phyloP scores from a whole-genome alignment of 2,329 filamentous ascomycete genomes.

The Colletotrichum tofieldiae region DNA sequence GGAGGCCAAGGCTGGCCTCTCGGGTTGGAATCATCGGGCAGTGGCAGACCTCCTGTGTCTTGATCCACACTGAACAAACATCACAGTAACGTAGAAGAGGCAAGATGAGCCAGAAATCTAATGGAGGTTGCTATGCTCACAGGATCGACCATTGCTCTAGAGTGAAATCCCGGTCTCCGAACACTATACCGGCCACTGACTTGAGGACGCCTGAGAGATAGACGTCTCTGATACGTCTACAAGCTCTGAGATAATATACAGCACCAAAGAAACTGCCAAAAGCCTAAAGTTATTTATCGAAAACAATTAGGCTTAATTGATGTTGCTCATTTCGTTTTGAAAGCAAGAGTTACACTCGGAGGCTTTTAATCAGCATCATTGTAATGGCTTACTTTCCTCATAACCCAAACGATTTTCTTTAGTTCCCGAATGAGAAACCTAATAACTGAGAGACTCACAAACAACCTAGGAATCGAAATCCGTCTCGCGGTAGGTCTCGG shows the following conservation, averaged over 20 bases:
- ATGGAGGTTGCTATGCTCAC: background rate
- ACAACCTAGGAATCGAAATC: background rate
- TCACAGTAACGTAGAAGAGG: too few relatives aligned
- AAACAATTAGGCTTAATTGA: background rate
- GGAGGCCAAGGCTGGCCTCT: background rate
- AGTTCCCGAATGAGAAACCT: too few relatives aligned
- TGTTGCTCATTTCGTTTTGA: background rate
- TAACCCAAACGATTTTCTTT: background rate
- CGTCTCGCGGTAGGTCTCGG: background rate
- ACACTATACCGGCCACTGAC: background rate
- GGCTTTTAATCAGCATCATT: background rate
- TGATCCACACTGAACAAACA: background rate
- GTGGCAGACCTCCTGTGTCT: background rate
- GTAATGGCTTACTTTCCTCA: background rate
- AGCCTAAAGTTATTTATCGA: too few relatives aligned
- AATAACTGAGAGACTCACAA: background rate
- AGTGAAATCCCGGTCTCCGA: background rate
- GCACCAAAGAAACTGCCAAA: background rate
- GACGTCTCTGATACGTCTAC: too few relatives aligned
- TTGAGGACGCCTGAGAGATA: background rate
- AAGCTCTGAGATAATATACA: rapidly evolving
- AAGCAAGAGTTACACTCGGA: background rate
- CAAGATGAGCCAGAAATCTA: too few relatives aligned
- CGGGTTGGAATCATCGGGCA: background rate
- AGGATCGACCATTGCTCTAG: too few relatives aligned